Conservation (phyloP, 2,329 filamentous ascomycete genomes). For the Clonostachys rosea region DNA sequence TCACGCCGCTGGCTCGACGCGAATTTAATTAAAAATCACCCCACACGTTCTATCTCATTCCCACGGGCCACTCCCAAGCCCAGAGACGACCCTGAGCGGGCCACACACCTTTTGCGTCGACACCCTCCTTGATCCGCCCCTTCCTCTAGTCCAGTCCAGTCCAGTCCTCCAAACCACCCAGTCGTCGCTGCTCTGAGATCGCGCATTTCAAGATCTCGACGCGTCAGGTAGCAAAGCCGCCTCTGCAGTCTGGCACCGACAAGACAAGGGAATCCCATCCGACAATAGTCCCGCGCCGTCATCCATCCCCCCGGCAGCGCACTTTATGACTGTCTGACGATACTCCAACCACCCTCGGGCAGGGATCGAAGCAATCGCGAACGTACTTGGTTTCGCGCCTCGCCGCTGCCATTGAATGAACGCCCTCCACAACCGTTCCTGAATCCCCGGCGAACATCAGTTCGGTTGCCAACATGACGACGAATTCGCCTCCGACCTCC, state of each 20-base stretch:
- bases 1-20: constrained; percentile 11
- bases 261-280: no score
- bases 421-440: neutral
- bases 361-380: neutral
- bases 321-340: no score
- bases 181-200: no score
- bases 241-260: no score
- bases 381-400: no score
- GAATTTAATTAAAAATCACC: constrained; percentile 23
- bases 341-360: constrained; percentile 1
- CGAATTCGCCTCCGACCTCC: constrained; percentile 63
- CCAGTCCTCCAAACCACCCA: no score
- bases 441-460: constrained; percentile 10
- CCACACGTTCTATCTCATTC: constrained; percentile 1
- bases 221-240: no score
- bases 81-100: no score
- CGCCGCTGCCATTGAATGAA: neutral
- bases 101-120: neutral
- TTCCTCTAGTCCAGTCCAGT: neutral
- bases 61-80: no score
- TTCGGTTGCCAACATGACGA: constrained; percentile 44
- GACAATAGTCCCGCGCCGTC: no score
- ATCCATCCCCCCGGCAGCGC: no score
- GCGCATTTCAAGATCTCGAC: no score
- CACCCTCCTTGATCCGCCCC: neutral